Conservation (phyloP, 371 early-diverging fungal genomes). For the Lichtheimia hyalospora region DNA sequence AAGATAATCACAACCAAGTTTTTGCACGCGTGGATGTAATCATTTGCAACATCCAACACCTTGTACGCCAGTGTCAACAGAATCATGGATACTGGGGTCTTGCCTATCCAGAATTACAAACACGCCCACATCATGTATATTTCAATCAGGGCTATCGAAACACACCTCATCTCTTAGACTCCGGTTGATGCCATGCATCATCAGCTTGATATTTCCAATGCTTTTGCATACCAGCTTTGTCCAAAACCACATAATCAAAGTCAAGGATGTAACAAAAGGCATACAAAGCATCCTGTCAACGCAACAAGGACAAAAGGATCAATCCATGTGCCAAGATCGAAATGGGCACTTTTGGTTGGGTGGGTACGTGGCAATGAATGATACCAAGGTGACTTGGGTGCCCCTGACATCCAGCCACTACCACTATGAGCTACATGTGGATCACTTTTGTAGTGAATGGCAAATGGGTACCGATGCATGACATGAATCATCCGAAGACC, state of each 20-base stretch:
- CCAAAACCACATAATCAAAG: constrained; percentile 5
- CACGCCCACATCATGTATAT: constrained; percentile 6
- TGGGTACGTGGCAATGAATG: constrained; percentile 7
- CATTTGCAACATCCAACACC: constrained; percentile 1
- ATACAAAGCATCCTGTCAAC: background rate
- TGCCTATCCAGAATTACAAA: constrained; percentile 17
- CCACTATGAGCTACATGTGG: constrained; percentile 37
- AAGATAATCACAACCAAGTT: background rate
- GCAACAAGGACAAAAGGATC: background rate
- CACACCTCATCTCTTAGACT: constrained; percentile 2
- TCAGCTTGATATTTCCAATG: constrained; percentile 7
- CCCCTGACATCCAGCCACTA: constrained; percentile 22
- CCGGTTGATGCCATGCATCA: constrained; percentile 11
- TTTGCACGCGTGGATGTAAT: constrained; percentile 18
- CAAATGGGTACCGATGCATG: constrained; percentile 18
- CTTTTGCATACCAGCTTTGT: constrained; percentile 16
- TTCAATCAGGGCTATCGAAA: constrained; percentile 3
- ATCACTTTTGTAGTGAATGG: constrained; percentile 39
- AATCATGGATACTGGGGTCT: constrained; percentile 22
- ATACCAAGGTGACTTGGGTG: constrained; percentile 5
- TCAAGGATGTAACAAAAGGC: constrained; percentile 1
- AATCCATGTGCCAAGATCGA: background rate
- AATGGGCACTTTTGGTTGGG: constrained; percentile 21
- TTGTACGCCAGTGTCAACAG: constrained; percentile 13
- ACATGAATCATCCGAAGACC: constrained; percentile 30